Percentiles rank a stretch among this genome's conserved stretches.
These are phyloP conservation scores for Trypanosoma brucei DNA, from an alignment of 208 protist species.

Conservation along the genomic window DNA sequence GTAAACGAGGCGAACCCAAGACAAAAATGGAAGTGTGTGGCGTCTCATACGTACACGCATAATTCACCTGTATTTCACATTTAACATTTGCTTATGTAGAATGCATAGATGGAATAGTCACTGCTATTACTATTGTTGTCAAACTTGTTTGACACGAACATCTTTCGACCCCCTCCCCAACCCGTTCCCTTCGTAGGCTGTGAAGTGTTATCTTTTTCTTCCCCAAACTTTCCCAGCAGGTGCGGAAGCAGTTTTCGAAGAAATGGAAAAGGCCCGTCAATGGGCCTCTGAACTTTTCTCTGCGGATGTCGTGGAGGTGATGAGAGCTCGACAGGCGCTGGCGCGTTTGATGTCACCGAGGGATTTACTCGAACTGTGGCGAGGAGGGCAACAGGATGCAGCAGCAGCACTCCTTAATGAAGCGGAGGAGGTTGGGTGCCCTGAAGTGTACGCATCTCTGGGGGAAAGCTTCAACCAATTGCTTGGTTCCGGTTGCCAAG, in stretches of 20 bases:
- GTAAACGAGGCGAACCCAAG: too few species aligned
- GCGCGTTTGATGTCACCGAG: constrained; percentile 11
- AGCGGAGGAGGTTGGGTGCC: constrained; percentile 31
- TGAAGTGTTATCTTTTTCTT: background rate
- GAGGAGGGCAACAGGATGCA: background rate
- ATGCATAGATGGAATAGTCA: too few species aligned
- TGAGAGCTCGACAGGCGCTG: constrained; percentile 13
- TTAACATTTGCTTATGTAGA: too few species aligned
- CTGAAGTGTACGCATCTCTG: constrained; percentile 48
- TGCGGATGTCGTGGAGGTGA: constrained; percentile 7
- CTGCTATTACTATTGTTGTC: too few species aligned
- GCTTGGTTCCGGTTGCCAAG: background rate
- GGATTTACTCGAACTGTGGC: constrained; percentile 16
- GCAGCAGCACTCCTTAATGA: constrained; percentile 31
- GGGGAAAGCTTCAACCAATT: constrained; percentile 23
- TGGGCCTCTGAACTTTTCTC: constrained; percentile 17
- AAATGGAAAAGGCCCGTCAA: constrained; percentile 6
- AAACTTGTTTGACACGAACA: too few species aligned
- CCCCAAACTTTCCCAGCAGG: background rate
- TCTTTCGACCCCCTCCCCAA: too few species aligned
- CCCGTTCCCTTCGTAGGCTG: too few species aligned
- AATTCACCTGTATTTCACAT: too few species aligned
- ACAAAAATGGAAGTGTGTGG: too few species aligned
- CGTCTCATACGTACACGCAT: too few species aligned
- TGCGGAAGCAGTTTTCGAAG: background rate